Evolutionary conservation across 2,329 filamentous ascomycete species (phyloP), one percentile per base, ranked within the genome.

Genomic region (Calonectria hongkongensis): DNA sequence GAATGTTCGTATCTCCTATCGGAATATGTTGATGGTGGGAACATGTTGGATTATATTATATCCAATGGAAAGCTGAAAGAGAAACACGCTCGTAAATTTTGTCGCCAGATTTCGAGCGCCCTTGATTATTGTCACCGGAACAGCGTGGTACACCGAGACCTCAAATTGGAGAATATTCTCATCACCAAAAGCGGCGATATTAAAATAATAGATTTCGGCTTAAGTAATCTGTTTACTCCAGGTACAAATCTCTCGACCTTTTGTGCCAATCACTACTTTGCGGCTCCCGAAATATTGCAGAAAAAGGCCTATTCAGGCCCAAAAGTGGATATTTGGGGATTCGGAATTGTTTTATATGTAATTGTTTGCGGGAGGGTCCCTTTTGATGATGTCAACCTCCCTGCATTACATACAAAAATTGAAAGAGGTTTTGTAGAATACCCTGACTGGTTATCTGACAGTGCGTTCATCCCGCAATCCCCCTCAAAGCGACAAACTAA

Each of bases 1-100:
- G 96, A 98, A 83, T 97, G 98, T 85, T 99, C 97, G 97, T 99
- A 98, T 85, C 98, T 99, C 96, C 92, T 99, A 64, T 98, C 98
- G 82, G 97, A 99, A 86, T 98, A 97, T 84, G 96, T 98, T 84
- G 98, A 98, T 82, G 97, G 96, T 56, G 97, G 96, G n/a, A 97
- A 98, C 86, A 98, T 99, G 97, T 92, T 99, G 73, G 96, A 99
- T 87, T 98, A 98, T 85, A 98, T 99, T 83, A 99, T 99, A 82
- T 98, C 95, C 3, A 97, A 98, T 81, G 97, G 96, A 71, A 94
- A 97, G 81, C 88, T 99, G 75, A 98, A 98, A 88, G 97, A 99
- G 86, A 98, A 98, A 85, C 96, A 98, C 85, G 96, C 96, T 9
- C 93, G 96, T 80, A 98, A 98, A 83, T 98, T 99, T 84, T 97